These are phyloP conservation scores for Hypericum perforatum DNA, from an alignment of 345 rosid genomes.

Conservation along the genomic window DNA sequence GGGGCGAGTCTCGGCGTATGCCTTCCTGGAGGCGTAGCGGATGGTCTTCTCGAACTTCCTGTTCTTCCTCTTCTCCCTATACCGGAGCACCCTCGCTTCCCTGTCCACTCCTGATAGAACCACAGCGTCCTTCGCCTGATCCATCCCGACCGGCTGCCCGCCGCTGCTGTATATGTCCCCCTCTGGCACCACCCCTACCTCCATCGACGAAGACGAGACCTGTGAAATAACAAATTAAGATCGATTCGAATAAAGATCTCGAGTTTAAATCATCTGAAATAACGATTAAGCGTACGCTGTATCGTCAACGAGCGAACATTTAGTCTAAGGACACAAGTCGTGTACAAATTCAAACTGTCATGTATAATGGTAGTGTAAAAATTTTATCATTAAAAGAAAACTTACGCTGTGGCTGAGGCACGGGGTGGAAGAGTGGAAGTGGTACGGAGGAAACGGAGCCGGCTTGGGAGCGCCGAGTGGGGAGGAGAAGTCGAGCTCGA, in stretches of 20 bases:
- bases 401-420: slow-evolving; percentile 53
- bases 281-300: slow-evolving; percentile 2
- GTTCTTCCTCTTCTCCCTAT: slow-evolving; percentile 88
- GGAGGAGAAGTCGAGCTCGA: slow-evolving; percentile 41
- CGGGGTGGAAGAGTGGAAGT: slow-evolving; percentile 19
- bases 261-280: not conserved
- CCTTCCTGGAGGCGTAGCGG: slow-evolving; percentile 95
- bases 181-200: slow-evolving; percentile 63
- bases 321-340: not conserved
- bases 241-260: not conserved
- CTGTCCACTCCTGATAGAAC: slow-evolving; percentile 41
- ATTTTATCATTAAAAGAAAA: slow-evolving; percentile 4
- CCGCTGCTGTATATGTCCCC: slow-evolving; percentile 29
- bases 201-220: slow-evolving; percentile 68
- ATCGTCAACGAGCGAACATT: slow-evolving; percentile 4
- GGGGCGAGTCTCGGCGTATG: slow-evolving; percentile 91
- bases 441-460: no score
- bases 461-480: slow-evolving; percentile 32
- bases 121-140: not conserved
- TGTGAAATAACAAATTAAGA: slow-evolving; percentile 7
- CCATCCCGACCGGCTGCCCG: slow-evolving; percentile 9
- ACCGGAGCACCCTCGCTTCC: slow-evolving; percentile 83
- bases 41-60: slow-evolving; percentile 91
- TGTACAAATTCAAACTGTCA: slow-evolving; percentile 6
- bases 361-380: slow-evolving; percentile 12